phyloP scores from a whole-genome alignment of 225 moss, liverwort and hornwort species.

The Bryum argenteum region DNA sequence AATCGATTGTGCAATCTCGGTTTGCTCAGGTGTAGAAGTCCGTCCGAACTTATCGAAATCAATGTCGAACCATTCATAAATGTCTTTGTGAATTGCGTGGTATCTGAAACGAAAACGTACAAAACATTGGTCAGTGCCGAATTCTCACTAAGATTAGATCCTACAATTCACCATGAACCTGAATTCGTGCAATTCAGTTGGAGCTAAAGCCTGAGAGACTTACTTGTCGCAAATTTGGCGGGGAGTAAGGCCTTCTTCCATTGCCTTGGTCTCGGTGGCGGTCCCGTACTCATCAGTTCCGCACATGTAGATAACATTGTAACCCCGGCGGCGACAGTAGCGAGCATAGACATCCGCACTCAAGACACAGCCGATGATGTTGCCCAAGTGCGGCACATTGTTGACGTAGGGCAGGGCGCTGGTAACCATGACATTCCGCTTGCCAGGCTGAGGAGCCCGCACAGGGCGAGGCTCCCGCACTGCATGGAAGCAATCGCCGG shows the following conservation, averaged over 20 bases:
- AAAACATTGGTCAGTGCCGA: not conserved
- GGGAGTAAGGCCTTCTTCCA: slow-evolving; percentile 82
- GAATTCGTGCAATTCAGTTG: not conserved
- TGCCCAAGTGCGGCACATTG: slow-evolving; percentile 93
- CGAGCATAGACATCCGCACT: slow-evolving; percentile 95
- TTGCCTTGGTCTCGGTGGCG: slow-evolving; percentile 95
- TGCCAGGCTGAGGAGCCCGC: slow-evolving; percentile 59
- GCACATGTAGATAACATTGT: slow-evolving; percentile 90
- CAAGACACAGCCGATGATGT: slow-evolving; percentile 94
- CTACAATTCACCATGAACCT: not conserved
- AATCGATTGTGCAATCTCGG: slow-evolving; percentile 73
- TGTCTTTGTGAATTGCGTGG: slow-evolving; percentile 81
- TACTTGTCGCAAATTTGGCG: slow-evolving; percentile 90
- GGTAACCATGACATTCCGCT: slow-evolving; percentile 76
- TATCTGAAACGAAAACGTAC: slow-evolving; percentile 48
- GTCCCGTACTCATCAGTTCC: slow-evolving; percentile 97
- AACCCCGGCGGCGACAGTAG: slow-evolving; percentile 79
- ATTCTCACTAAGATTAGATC: not conserved
- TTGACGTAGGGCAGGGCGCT: slow-evolving; percentile 94
- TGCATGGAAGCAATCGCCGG: slow-evolving; percentile 50
- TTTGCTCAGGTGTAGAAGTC: slow-evolving; percentile 71
- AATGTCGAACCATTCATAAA: slow-evolving; percentile 97
- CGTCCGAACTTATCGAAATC: slow-evolving; percentile 92
- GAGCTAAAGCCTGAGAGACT: not conserved
- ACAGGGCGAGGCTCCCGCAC: slow-evolving; percentile 40